Conservation (phyloP, 345 rosid species). For the Euphorbia lathyris region DNA sequence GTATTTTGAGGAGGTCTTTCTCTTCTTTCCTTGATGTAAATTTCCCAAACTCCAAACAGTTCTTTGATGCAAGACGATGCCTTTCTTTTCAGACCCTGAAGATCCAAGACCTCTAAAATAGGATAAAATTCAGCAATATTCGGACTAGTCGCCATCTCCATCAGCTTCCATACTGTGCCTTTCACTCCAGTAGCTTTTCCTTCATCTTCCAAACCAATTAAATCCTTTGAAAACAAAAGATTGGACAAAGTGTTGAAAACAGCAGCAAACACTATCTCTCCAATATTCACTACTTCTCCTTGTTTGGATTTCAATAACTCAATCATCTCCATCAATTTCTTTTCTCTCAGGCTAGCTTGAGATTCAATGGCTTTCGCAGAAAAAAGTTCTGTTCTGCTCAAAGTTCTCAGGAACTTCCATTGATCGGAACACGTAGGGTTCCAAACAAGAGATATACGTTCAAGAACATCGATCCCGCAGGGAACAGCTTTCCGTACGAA, state of each 20-base stretch:
- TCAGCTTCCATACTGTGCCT: neutral
- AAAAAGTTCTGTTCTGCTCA: slow-evolving; percentile 19
- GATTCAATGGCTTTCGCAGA: slow-evolving; percentile 14
- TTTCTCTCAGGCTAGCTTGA: slow-evolving; percentile 10
- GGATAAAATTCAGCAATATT: slow-evolving; percentile 14
- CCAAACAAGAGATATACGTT: slow-evolving; percentile 7
- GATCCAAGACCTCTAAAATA: slow-evolving; percentile 10
- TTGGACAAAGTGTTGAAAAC: slow-evolving; percentile 7
- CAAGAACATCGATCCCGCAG: neutral
- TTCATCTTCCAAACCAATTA: neutral
- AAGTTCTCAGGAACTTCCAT: neutral
- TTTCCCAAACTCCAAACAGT: slow-evolving; percentile 8
- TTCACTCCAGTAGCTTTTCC: neutral
- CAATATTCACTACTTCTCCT: slow-evolving; percentile 6
- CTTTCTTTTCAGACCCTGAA: slow-evolving; percentile 14
- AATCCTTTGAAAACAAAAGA: slow-evolving; percentile 9
- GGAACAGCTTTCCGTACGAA: neutral
- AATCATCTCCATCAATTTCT: slow-evolving; percentile 12
- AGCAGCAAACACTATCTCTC: slow-evolving; percentile 15
- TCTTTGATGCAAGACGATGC: neutral
- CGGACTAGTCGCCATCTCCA: neutral
- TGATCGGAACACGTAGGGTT: neutral
- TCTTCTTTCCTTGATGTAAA: slow-evolving; percentile 14
- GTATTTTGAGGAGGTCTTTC: neutral
- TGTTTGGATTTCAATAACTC: slow-evolving; percentile 3